These are phyloP conservation scores for Macrophomina pseudophaseolina DNA, from an alignment of 2,329 filamentous ascomycete genomes.

Conservation along the genomic window DNA sequence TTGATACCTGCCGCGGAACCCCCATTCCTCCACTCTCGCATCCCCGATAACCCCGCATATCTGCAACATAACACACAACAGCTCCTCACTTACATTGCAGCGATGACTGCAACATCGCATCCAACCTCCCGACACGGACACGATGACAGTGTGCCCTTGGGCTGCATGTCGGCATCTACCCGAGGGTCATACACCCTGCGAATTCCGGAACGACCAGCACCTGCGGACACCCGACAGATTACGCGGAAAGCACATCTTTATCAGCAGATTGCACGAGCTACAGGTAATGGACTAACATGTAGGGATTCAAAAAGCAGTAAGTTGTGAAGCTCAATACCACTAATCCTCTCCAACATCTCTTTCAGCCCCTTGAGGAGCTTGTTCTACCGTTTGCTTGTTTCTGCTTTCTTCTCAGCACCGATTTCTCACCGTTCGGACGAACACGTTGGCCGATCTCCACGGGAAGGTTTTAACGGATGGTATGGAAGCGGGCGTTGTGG, in stretches of 20 bases:
- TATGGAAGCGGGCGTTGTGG: constrained; percentile 7
- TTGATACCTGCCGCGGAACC: background rate
- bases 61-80: constrained; percentile 17
- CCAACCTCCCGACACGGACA: background rate
- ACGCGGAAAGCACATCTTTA: background rate
- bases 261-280: background rate
- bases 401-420: background rate
- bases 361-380: background rate
- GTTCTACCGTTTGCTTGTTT: background rate
- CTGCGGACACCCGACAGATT: background rate
- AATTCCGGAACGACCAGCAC: background rate
- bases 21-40: background rate
- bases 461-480: constrained; percentile 17
- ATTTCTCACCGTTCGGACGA: constrained; percentile 12
- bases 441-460: background rate
- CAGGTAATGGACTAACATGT: constrained; percentile 18
- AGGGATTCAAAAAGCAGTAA: constrained; percentile 15
- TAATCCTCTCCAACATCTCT: background rate
- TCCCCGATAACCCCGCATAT: constrained; percentile 9
- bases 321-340: constrained; percentile 3
- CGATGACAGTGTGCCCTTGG: constrained; percentile 2
- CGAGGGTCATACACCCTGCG: background rate
- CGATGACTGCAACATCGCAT: constrained; percentile 8
- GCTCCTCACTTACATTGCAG: constrained; percentile 14
- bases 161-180: background rate